These are phyloP conservation scores for Colletotrichum lini DNA, from an alignment of 2,329 filamentous ascomycete genomes.

Conservation along the genomic window DNA sequence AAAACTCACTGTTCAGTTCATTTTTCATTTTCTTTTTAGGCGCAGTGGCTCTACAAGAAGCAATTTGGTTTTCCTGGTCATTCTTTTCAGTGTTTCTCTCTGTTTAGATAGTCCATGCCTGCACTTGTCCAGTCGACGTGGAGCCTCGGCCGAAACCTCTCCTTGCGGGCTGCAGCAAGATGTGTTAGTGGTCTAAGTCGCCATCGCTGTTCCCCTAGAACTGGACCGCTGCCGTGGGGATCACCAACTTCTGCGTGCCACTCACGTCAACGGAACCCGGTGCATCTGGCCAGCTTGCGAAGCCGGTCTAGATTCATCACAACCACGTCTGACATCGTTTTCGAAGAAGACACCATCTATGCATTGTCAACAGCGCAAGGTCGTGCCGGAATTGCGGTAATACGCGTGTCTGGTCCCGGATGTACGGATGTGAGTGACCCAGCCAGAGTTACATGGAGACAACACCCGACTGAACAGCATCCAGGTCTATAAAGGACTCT, in stretches of 20 bases:
- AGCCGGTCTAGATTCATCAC: constrained; percentile 13
- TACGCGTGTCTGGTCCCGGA: constrained; percentile 86
- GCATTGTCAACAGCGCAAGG: constrained; percentile 90
- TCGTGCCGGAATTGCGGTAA: constrained; percentile 89
- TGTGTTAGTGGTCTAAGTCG: constrained; percentile 31
- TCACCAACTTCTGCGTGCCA: background rate
- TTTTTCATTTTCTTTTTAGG: background rate
- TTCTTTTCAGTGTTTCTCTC: background rate
- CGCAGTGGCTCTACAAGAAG: background rate
- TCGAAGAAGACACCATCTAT: constrained; percentile 80
- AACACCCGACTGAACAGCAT: background rate
- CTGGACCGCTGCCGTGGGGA: constrained; percentile 15
- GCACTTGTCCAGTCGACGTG: constrained; percentile 11
- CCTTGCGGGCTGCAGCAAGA: constrained; percentile 13
- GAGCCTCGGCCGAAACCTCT: constrained; percentile 29
- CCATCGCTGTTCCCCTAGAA: background rate
- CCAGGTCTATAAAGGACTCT: constrained; percentile 67
- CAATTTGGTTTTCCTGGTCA: background rate
- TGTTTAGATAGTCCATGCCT: constrained; percentile 20
- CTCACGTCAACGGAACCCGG: background rate
- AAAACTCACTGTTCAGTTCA: background rate
- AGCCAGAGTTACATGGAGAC: background rate
- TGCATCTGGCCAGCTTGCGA: background rate
- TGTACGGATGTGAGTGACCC: constrained; percentile 72
- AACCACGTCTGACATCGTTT: background rate